Conservation (phyloP, 345 rosid genomes). For the Crucihimalaya himalaica region DNA sequence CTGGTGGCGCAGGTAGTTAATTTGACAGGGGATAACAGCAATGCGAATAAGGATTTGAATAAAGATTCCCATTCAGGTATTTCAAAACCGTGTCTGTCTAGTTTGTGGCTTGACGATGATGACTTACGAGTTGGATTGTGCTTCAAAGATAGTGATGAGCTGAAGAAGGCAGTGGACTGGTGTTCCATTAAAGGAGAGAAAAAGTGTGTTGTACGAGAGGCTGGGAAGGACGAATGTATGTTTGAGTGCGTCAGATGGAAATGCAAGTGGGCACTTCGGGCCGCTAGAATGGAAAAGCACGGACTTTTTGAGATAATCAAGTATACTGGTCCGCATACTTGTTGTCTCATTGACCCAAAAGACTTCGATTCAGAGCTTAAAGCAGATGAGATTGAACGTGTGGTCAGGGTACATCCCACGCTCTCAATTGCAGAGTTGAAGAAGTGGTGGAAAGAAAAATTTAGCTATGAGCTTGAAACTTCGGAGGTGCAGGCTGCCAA, state of each 20-base stretch:
- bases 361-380: neutral
- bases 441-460: neutral
- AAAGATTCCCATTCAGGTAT: no score
- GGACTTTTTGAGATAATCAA: constrained; percentile 19
- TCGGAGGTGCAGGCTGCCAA: fast-evolving
- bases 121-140: neutral
- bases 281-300: neutral
- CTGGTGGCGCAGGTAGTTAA: no score
- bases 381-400: constrained; percentile 10
- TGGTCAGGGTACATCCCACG: neutral
- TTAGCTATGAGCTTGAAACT: neutral
- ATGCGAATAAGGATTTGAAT: no score
- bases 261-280: constrained; percentile 10
- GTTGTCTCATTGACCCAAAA: neutral
- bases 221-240: neutral
- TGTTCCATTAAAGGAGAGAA: constrained; percentile 1
- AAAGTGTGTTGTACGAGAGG: neutral
- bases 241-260: constrained; percentile 23
- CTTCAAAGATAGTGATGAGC: constrained; percentile 8
- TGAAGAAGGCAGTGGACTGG: constrained; percentile 30
- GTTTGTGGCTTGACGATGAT: constrained; percentile 29
- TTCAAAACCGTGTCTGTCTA: neutral
- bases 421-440: neutral
- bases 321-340: neutral
- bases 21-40: no score